These are phyloP conservation scores for Lepiota subincarnata DNA, from an alignment of 768 basidiomycete species.

Conservation along the genomic window DNA sequence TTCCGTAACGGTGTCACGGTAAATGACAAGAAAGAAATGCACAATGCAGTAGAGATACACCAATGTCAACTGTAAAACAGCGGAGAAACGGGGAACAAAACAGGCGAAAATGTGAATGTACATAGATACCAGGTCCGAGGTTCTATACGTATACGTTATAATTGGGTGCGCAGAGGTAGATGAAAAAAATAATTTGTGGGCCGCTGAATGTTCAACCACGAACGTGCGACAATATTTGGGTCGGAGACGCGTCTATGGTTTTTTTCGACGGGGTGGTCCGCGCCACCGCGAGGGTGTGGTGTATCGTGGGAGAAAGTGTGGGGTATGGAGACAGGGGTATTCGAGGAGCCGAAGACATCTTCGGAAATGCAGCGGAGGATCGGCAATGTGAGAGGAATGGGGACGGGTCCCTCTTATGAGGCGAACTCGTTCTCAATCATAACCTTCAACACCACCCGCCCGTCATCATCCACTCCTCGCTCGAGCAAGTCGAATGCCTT, in stretches of 20 bases:
- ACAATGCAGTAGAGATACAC: slow-evolving; percentile 7
- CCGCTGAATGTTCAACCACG: too few relatives aligned
- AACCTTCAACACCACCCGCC: slow-evolving; percentile 85
- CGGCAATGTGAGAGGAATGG: background rate
- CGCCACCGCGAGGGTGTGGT: background rate
- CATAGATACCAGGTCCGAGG: slow-evolving; percentile 9
- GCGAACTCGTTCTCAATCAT: slow-evolving; percentile 51
- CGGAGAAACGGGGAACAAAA: background rate
- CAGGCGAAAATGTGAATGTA: background rate
- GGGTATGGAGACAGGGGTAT: background rate
- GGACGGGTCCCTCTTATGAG: background rate
- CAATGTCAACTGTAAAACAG: slow-evolving; percentile 4
- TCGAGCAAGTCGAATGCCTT: slow-evolving; percentile 81
- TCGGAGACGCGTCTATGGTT: too few relatives aligned
- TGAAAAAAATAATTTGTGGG: too few relatives aligned
- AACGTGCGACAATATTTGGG: too few relatives aligned
- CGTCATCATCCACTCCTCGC: slow-evolving; percentile 72
- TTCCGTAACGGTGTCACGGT: too few relatives aligned
- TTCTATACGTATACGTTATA: slow-evolving; percentile 7
- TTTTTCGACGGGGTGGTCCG: too few relatives aligned
- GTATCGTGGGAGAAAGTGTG: slow-evolving; percentile 1
- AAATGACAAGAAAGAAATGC: background rate
- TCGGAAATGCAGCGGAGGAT: background rate
- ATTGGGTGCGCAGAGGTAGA: too few relatives aligned
- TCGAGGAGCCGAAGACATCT: too few relatives aligned